Evolutionary conservation across 106 monocot species (phyloP), one percentile per base, ranked within the genome.

Genomic region (Phalaenopsis equestris): DNA sequence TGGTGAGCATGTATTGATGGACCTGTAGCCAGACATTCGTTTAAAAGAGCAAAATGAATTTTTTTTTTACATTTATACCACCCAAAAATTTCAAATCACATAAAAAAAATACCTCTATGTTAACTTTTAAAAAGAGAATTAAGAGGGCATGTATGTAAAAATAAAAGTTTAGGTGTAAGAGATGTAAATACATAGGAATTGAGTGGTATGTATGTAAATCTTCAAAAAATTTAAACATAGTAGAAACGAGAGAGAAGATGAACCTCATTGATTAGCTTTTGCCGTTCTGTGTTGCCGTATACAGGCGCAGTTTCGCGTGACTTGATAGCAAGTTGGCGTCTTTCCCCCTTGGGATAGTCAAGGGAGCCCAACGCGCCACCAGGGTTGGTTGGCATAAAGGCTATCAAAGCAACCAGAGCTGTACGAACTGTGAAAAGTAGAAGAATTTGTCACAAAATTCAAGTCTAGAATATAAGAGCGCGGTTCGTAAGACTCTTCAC

Each of bases 311-410:
- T 84, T 86, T 88, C 91, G 30, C 94, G 90, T 24, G 98, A 99
- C 81, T 93, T 99, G 78, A 94, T 91, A 77, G 98, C 94, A 75
- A 99, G 93, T 38, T 78, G 75, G 14, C 76, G 89, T 82, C 94
- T 84, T 72, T 93, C 98, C 79, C 93, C 93, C 80, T 99, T 99
- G 45, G 85, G 89, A 86, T 89, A 99, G 78, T 99, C 98, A 1
- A 99, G 86, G n/a, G 98, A 99, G 45, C 98, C 98, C 15, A 99
- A 43, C 42, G 98, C 98, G 6, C 98, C 98, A 49, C 91, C 91
- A n/a, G 94, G 92, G 79, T 85, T 91, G n/a, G 98, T 94, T 57
- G 94, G 94, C 92, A 98, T 94, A 72, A 99, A 99, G 57, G 98
- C 94, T 82, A 99, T 91, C 82, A 99, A 75, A 23, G 98, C 98